Evolutionary conservation across 148 eudicot genomes (phyloP), one percentile per base, ranked within the genome.

Genomic region (Suaeda aralocaspica): DNA sequence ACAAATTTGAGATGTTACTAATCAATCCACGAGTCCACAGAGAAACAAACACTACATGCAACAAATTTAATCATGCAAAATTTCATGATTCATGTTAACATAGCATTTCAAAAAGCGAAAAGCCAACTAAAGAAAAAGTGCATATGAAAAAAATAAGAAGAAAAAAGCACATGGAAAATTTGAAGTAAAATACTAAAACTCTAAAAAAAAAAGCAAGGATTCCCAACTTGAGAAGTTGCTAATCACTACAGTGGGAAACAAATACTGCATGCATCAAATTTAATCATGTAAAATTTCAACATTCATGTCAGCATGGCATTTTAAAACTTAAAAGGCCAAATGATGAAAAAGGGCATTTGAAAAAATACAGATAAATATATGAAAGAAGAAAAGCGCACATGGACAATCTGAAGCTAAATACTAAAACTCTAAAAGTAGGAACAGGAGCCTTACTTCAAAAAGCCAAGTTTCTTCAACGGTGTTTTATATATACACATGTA

Each of bases 371-470:
- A 36, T 8, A 36, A 36, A 4, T 3, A 4, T 36, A 36, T 36
- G 41, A 36, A 36, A 36, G 8, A 8, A 36, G 21, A 13, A 13
- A 56, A 12, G 60, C 26, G 60, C 31, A 56, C 18, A 56, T 56
- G 19, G 18, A 28, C 11, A 56, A 16, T 56, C 7, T 26, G 25
- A 25, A n/a, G 14, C 41, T 5, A 21, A 33, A 14, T 16, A 60
- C 1, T 3, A 49, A 16, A 55, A 55, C 31, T 55, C 1, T 30
- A 22, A 60, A 60, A 61, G 33, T 71, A 21, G 66, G 24, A 62
- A 72, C 44, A 24, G 42, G 70, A 26, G 53, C n/a, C 76, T 65
- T 73, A 73, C 76, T 42, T 8, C 44, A 53, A 42, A 26, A 9
- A 15, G 51, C 41, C 25, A 42, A 14, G 21, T 19, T 46, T 73